These are phyloP conservation scores for Suhomyces sp. DNA, from an alignment of 805 yeast genomes.

Conservation along the genomic window DNA sequence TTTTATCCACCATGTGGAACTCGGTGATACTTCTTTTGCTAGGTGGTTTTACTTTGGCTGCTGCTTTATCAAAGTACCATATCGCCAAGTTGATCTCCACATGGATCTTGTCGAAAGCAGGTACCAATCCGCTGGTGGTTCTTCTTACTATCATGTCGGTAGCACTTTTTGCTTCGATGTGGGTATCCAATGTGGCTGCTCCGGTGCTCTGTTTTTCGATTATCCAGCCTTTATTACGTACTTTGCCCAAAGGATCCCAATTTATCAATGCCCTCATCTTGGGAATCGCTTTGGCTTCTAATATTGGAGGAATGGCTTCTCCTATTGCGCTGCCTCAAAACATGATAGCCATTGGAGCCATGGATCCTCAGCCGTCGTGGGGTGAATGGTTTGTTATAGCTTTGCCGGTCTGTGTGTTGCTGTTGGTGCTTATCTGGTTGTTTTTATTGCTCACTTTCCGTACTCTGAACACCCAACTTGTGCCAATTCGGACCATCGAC, in stretches of 20 bases:
- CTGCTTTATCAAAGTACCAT: slow-evolving; percentile 52
- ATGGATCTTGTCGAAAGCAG: slow-evolving; percentile 48
- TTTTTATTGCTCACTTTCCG: slow-evolving; percentile 53
- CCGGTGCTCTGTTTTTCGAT: slow-evolving; percentile 53
- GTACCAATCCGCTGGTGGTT: slow-evolving; percentile 48
- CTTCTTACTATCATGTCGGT: slow-evolving; percentile 50
- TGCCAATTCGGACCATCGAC: slow-evolving; percentile 53
- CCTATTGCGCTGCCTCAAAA: slow-evolving; percentile 57
- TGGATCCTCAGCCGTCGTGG: slow-evolving; percentile 54
- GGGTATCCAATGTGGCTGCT: slow-evolving; percentile 58
- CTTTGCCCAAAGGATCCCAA: slow-evolving; percentile 40
- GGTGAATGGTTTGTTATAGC: slow-evolving; percentile 56
- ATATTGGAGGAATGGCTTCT: slow-evolving; percentile 54
- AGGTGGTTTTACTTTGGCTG: slow-evolving; percentile 56
- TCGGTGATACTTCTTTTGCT: slow-evolving; percentile 49
- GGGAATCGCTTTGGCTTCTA: slow-evolving; percentile 51
- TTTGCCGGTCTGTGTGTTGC: slow-evolving; percentile 43
- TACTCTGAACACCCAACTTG: slow-evolving; percentile 45
- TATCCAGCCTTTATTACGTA: slow-evolving; percentile 46
- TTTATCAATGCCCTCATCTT: slow-evolving; percentile 42
- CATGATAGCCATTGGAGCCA: slow-evolving; percentile 51
- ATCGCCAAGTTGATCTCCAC: slow-evolving; percentile 51
- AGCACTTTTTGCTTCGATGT: slow-evolving; percentile 52
- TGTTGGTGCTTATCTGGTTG: slow-evolving; percentile 44
- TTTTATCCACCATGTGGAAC: slow-evolving; percentile 51